Evolutionary conservation across 164 flowering plant species (phyloP).

Genomic region (Kingdonia uniflora): DNA sequence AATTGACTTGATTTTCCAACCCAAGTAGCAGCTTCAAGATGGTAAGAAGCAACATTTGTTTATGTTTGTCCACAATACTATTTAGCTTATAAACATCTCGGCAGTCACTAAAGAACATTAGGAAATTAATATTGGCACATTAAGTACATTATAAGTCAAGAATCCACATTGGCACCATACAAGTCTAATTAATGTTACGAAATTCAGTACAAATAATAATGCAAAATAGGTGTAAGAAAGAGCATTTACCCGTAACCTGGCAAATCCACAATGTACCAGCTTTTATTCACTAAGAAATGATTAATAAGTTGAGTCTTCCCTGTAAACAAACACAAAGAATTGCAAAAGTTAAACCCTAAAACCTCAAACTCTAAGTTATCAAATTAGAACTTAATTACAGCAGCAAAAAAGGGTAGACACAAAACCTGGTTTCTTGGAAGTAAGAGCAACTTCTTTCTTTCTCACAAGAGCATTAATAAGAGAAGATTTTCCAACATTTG

Average conservation of each 20-base stretch:
- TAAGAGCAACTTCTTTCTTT: constrained; percentile 83
- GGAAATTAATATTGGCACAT: no score
- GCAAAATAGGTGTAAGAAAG: not conserved
- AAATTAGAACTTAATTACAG: not conserved
- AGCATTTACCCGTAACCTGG: constrained; percentile 86
- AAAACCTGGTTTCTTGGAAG: constrained; percentile 93
- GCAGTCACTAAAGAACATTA: no score
- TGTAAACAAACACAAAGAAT: constrained; percentile 23
- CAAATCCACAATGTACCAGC: constrained; percentile 93
- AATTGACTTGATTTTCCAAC: no score
- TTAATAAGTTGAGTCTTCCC: constrained; percentile 98
- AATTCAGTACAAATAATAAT: no score
- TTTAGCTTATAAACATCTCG: no score
- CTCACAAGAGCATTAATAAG: constrained; percentile 72
- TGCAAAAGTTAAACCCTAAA: not conserved
- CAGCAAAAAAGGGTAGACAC: constrained; percentile 1
- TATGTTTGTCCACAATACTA: no score
- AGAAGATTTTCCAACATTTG: constrained; percentile 93
- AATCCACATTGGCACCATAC: no score
- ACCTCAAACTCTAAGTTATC: no score
- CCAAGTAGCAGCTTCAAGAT: no score
- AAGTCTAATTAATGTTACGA: no score
- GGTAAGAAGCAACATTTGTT: no score
- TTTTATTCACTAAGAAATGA: constrained; percentile 83
- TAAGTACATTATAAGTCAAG: no score